These are phyloP conservation scores for Gaertneriomyces sp. DNA, from an alignment of 192 early-diverging fungal species.

Conservation along the genomic window DNA sequence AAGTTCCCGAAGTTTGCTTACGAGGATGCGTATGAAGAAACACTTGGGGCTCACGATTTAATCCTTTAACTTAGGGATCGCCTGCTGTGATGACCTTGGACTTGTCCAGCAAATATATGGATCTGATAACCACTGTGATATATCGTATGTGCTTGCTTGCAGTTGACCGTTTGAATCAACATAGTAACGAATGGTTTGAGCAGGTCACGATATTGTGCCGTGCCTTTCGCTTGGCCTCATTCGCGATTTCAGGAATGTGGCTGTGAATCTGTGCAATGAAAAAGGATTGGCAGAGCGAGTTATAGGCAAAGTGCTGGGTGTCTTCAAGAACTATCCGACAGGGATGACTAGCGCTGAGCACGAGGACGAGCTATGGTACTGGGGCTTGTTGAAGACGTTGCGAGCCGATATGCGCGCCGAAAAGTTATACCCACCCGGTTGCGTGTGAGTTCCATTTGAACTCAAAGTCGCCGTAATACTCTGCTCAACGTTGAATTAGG, in stretches of 20 bases:
- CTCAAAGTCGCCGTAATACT: background rate
- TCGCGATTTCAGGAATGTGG: conserved; percentile 76
- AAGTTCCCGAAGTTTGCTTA: conserved; percentile 36
- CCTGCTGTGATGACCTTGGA: conserved; percentile 59
- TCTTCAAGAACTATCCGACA: conserved; percentile 23
- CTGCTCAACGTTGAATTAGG: background rate
- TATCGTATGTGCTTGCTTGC: conserved; percentile 17
- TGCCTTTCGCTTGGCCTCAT: conserved; percentile 74
- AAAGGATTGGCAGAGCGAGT: conserved; percentile 45
- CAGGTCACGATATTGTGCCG: conserved; percentile 76
- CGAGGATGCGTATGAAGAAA: too few relatives aligned
- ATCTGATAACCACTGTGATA: conserved; percentile 68
- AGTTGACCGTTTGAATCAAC: background rate
- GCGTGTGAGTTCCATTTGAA: conserved; percentile 47
- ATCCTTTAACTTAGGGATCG: conserved; percentile 5
- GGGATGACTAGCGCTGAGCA: conserved; percentile 5
- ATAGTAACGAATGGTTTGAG: background rate
- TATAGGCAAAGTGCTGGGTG: conserved; percentile 42
- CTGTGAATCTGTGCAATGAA: conserved; percentile 39
- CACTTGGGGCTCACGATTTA: too few relatives aligned
- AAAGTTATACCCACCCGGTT: conserved; percentile 67
- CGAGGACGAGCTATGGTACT: conserved; percentile 75
- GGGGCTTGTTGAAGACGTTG: conserved; percentile 77
- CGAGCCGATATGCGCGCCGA: conserved; percentile 79
- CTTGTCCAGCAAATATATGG: conserved; percentile 65